Evolutionary conservation across 2,329 filamentous ascomycete genomes (phyloP).

Genomic region (Pestalotiopsis sp.): DNA sequence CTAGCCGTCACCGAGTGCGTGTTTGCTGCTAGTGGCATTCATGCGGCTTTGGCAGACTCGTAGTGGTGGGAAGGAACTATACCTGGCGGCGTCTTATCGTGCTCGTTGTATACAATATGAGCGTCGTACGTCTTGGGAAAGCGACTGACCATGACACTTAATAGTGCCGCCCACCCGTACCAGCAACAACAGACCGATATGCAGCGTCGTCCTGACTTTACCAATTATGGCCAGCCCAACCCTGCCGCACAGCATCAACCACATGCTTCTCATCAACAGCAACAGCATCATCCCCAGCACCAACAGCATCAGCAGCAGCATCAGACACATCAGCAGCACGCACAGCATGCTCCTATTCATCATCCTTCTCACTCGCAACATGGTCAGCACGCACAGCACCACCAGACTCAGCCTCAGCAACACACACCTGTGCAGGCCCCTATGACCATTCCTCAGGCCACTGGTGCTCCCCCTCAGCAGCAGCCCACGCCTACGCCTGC

Average conservation of each 20-base stretch:
- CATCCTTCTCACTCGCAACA: constrained; percentile 29
- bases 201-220: constrained; percentile 48
- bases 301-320: constrained; percentile 24
- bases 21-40: background rate
- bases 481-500: constrained; percentile 37
- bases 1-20: background rate
- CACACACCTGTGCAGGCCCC: constrained; percentile 39
- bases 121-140: background rate
- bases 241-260: constrained; percentile 37
- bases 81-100: background rate
- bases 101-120: background rate
- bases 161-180: constrained; percentile 50
- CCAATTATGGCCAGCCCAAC: constrained; percentile 31
- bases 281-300: constrained; percentile 37
- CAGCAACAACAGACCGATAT: constrained; percentile 49
- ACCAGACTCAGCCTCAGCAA: constrained; percentile 30
- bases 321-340: constrained; percentile 33
- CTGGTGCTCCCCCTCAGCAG: constrained; percentile 33
- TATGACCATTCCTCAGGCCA: constrained; percentile 37
- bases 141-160: background rate
- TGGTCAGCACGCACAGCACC: constrained; percentile 28
- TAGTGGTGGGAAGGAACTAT: background rate
- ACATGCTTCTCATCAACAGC: constrained; percentile 33
- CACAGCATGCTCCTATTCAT: constrained; percentile 33
- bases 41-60: background rate